phyloP scores from a whole-genome alignment of 2,329 filamentous ascomycete genomes.

The Lachnellula willkommii region DNA sequence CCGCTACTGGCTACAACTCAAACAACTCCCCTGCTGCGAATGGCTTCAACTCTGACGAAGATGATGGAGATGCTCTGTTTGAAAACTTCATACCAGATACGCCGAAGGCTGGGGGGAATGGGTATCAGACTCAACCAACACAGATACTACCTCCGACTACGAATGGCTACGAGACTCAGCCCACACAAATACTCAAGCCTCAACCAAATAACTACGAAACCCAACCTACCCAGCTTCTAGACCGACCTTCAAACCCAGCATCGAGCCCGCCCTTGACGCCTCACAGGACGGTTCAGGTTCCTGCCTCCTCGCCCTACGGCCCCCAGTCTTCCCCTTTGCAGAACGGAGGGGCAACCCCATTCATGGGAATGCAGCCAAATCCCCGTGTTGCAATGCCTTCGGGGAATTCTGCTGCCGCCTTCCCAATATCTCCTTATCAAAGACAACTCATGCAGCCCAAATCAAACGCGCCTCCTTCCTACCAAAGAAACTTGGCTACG shows the following conservation, averaged over 20 bases:
- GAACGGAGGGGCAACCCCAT: neutral
- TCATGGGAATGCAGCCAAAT: neutral
- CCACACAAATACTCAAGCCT: slow-evolving; percentile 33
- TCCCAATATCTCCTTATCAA: too few species aligned
- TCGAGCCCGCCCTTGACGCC: slow-evolving; percentile 27
- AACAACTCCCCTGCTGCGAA: slow-evolving; percentile 20
- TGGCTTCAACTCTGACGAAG: slow-evolving; percentile 36
- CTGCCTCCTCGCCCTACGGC: slow-evolving; percentile 70
- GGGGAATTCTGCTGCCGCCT: too few species aligned
- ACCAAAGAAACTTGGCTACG: slow-evolving; percentile 42
- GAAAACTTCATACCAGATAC: slow-evolving; percentile 39
- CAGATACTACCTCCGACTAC: neutral
- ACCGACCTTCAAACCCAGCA: neutral
- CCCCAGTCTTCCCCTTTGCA: neutral
- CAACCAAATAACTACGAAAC: slow-evolving; percentile 10
- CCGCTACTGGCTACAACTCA: slow-evolving; percentile 27
- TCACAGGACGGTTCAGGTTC: slow-evolving; percentile 63
- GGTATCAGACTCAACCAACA: neutral
- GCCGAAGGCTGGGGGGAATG: slow-evolving; percentile 13
- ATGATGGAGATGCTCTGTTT: slow-evolving; percentile 43
- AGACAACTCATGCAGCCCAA: slow-evolving; percentile 26
- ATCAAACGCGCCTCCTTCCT: slow-evolving; percentile 21
- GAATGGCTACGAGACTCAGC: slow-evolving; percentile 37
- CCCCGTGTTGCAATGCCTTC: neutral
- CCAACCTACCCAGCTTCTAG: slow-evolving; percentile 15